Conservation (phyloP, 1,284 basidiomycete species). For the Coniferiporia weirii region DNA sequence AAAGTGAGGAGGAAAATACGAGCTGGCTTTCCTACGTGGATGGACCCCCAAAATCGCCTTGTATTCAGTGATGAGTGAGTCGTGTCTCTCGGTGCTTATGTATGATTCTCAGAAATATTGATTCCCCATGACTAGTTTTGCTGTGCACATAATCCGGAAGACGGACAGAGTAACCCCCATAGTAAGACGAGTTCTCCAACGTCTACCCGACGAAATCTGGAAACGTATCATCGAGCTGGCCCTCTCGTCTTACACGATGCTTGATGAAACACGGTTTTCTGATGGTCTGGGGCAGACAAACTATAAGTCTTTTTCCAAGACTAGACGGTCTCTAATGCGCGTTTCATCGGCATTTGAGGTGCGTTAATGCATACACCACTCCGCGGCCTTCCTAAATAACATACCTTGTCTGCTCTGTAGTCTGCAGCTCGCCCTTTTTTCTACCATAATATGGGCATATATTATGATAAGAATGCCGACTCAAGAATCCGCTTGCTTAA, state of each 20-base stretch:
- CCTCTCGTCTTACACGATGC: background rate
- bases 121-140: background rate
- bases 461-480: background rate
- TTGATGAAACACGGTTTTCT: background rate
- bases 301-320: background rate
- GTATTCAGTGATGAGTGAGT: background rate
- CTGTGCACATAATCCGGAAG: no score
- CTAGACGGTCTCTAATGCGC: background rate
- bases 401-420: background rate
- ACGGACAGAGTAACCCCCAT: background rate
- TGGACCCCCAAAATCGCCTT: background rate
- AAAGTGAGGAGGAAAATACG: constrained; percentile 2
- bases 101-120: background rate
- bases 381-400: no score
- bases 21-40: background rate
- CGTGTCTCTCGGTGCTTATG: background rate
- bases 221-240: background rate
- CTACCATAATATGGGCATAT: background rate
- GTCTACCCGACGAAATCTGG: background rate
- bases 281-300: background rate
- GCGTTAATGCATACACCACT: no score
- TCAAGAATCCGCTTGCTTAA: background rate
- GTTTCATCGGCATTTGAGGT: background rate
- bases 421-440: background rate
- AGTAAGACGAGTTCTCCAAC: background rate